Evolutionary conservation across 257 asterid genomes (phyloP), one percentile per base, ranked within the genome.

Genomic region (Knoxia roxburghii): DNA sequence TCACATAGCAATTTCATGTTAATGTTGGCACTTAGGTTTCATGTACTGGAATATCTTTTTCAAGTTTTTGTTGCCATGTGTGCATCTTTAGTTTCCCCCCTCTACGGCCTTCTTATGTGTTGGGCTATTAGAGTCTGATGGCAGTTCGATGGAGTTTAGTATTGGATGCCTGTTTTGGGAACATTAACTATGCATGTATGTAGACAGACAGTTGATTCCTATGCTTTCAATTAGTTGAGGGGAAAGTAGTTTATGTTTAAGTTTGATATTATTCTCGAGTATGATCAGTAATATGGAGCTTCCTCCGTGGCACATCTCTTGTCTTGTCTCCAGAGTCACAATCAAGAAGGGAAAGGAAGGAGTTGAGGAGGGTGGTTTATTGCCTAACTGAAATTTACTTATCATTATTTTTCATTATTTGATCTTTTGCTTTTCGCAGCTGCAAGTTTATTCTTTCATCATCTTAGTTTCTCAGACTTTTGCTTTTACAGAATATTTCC

Each of bases 401-500:
- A 27, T 18, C 11, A 8, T 7, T 5, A 32, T 51, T 29, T 43
- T 11, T 37, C 15, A 37, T 27, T 30, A 45, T 29, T 63, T 48
- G 26, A 27, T 45, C 20, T 10, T 50, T 64, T 32, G 54, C 45
- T 27, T 29, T 64, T 29, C 41, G 3, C 30, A 29, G 14, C 41
- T 6, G 46, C n/a, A 64, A 49, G 45, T 65, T 32, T 45, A 29
- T 10, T 64, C 30, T 18, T 46, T 2, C 2, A n/a, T 29, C 39
- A 48, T 5, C n/a, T n/a, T 65, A 24, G 8, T 43, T 50, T 30
- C 69, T 48, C 46, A 32, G 69, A 27, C 29, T 20, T 68, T 39
- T 53, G n/a, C n/a, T 24, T 79, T 75, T 78, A 67, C 96, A 94
- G 99, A 94, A 79, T 94, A 94, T 83, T 90, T 94, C 77, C 96